Evolutionary conservation across 1,284 basidiomycete species (phyloP).

Genomic region (Apiotrichum laibachii): DNA sequence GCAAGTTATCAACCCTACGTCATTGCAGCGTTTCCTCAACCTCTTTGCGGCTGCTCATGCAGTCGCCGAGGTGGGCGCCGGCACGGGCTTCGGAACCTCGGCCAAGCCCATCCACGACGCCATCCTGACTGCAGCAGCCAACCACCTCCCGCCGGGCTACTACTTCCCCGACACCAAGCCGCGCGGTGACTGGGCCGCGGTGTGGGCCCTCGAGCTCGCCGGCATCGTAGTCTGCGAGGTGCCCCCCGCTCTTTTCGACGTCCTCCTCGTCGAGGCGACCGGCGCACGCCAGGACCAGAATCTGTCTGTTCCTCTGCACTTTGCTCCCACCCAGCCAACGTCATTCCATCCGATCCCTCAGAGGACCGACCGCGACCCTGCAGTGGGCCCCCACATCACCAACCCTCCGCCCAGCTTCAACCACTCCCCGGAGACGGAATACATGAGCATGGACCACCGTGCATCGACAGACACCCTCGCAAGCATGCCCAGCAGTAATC

Average conservation of each 20-base stretch:
- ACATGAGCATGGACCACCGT: no score
- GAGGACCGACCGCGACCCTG: no score
- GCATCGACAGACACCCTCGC: no score
- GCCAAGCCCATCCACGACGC: neutral
- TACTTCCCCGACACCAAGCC: neutral
- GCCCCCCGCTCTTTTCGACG: neutral
- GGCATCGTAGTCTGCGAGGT: neutral
- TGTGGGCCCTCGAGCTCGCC: constrained; percentile 2
- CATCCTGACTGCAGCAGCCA: neutral
- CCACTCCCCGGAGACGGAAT: no score
- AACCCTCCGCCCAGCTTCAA: no score
- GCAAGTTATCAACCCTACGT: neutral
- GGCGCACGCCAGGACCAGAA: neutral
- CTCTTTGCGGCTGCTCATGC: neutral
- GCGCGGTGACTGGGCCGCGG: neutral
- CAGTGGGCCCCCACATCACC: no score
- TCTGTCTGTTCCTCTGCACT: no score
- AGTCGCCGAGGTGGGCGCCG: neutral
- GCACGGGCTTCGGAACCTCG: neutral
- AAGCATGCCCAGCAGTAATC: no score
- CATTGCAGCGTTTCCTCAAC: neutral
- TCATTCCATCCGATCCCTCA: no score
- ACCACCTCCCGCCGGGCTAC: neutral
- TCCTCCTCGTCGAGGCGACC: neutral
- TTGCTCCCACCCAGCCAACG: no score